Evolutionary conservation across 2,329 filamentous ascomycete genomes (phyloP), one percentile per base, ranked within the genome.

Genomic region (Lachnellula subtilissima): DNA sequence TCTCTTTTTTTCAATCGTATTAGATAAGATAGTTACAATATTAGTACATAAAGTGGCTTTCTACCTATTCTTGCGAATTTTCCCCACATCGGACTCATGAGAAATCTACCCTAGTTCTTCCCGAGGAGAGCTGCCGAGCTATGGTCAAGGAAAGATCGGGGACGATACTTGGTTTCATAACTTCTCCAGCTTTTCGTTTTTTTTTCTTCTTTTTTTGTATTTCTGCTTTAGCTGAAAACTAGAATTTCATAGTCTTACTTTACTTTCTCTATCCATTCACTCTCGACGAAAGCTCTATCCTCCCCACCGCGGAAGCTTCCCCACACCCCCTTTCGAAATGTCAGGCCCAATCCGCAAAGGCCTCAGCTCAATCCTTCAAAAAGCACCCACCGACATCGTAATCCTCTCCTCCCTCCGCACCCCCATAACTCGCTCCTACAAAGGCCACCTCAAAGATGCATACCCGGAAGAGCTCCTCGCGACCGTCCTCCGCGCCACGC

Each of bases 331-430:
- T 19, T 45, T 55, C 52, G 62, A 61, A 53, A 70, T 69, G 67
- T 55, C 66, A 17, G 58, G 56, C 23, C 62, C 67, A 46, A 73
- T 84, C 50, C 79, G 81, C 25, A 83, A 82, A 69, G 90, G 90
- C 68, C 78, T 93, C 61, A 83, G 85, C 64, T 82, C 87, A 68
- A 84, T 96, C 64, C 84, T 96, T 58, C 75, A 85, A 67, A 96
- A 94, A 73, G 76, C 85, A 23, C 87, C 91, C 42, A 82, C 85
- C 62, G 92, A 97, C 75, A 82, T 91, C 43, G 90, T 97, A 66
- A 88, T 97, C 70, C 85, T 96, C 65, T 95, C 91, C 19, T 85
- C 91, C n/a, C 81, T 96, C 42, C 89, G 92, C 64, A 97, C 92
- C 7, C 89, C 92, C 42, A 81, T 97, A 62, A 93, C 88, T 58